Conservation (phyloP, 1,284 basidiomycete species). For the Athelia sp. region DNA sequence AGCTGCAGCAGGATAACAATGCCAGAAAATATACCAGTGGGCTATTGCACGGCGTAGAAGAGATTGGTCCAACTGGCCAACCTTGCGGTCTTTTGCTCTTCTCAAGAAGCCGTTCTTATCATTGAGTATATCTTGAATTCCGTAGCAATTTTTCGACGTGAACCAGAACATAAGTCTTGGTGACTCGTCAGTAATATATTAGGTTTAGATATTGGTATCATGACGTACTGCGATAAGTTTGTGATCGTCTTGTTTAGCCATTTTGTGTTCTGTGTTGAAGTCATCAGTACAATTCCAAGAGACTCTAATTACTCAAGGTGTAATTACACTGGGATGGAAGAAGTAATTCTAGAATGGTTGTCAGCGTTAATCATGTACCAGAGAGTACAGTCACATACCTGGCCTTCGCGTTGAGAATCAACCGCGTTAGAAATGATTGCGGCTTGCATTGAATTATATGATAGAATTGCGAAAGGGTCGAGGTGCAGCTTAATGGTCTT, state of each 20-base stretch:
- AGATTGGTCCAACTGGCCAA: conserved; percentile 38
- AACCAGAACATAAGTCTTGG: conserved; percentile 69
- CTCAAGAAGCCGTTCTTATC: conserved; percentile 31
- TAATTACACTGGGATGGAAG: conserved; percentile 58
- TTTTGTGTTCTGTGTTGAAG: conserved; percentile 39
- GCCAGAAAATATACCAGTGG: conserved; percentile 38
- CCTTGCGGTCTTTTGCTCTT: conserved; percentile 34
- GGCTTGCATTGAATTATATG: conserved; percentile 81
- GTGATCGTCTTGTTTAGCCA: conserved; percentile 45
- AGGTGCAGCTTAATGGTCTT: conserved; percentile 65
- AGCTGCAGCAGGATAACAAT: too few relatives aligned
- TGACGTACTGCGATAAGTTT: conserved; percentile 68
- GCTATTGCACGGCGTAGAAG: conserved; percentile 50
- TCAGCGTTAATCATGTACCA: too few relatives aligned
- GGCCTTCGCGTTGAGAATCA: conserved; percentile 65
- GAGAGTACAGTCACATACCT: conserved; percentile 40
- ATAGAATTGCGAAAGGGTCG: conserved; percentile 61
- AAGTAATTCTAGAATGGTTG: conserved; percentile 58
- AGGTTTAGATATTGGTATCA: neutral
- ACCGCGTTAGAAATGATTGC: conserved; percentile 74
- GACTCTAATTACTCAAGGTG: neutral
- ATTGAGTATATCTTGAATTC: conserved; percentile 42
- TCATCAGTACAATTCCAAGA: too few relatives aligned
- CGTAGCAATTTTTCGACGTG: conserved; percentile 49
- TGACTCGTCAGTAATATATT: neutral